Percentiles rank a stretch among this genome's conserved stretches.
Evolutionary conservation across 176 grass and related monocot species (phyloP).

Genomic region (Musa schizocarpa): DNA sequence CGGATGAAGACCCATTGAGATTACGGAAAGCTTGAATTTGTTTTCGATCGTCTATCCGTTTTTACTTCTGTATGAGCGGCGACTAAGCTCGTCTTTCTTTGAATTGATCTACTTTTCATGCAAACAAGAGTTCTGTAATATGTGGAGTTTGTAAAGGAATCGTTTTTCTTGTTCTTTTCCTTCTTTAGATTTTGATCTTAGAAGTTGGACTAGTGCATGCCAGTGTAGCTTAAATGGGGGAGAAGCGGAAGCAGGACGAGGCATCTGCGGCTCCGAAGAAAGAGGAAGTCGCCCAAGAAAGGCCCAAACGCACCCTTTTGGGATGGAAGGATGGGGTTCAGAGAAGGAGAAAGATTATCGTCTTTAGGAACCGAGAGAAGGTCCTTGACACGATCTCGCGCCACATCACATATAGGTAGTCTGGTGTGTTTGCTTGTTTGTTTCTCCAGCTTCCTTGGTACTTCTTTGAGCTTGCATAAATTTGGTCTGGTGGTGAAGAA

Average conservation of each 20-base stretch:
- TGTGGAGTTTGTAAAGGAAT: too few species aligned
- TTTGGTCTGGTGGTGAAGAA: background rate
- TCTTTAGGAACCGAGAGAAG: slow-evolving; percentile 88
- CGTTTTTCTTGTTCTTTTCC: too few species aligned
- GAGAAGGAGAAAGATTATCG: background rate
- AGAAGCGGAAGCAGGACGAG: slow-evolving; percentile 59
- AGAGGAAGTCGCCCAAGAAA: slow-evolving; percentile 32
- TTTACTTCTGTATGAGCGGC: too few species aligned
- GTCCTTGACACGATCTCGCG: slow-evolving; percentile 75
- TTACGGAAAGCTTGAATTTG: too few species aligned
- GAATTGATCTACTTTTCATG: too few species aligned
- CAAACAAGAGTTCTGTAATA: too few species aligned
- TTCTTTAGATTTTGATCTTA: too few species aligned
- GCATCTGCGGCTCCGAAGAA: slow-evolving; percentile 12
- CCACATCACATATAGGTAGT: slow-evolving; percentile 60
- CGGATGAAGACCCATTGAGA: too few species aligned
- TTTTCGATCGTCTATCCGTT: too few species aligned
- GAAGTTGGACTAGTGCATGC: background rate
- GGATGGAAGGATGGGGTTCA: slow-evolving; percentile 53
- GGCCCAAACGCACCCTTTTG: slow-evolving; percentile 52
- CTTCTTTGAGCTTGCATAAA: too few species aligned
- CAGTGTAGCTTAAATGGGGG: slow-evolving; percentile 36
- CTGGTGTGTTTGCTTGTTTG: background rate
- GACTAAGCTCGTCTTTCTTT: too few species aligned
- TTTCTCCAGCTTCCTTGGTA: slow-evolving; percentile 2